A percentile compares a stretch with the other conserved stretches of the same genome.
Conservation (phyloP, 768 basidiomycete species). For the Naganishia friedmannii region DNA sequence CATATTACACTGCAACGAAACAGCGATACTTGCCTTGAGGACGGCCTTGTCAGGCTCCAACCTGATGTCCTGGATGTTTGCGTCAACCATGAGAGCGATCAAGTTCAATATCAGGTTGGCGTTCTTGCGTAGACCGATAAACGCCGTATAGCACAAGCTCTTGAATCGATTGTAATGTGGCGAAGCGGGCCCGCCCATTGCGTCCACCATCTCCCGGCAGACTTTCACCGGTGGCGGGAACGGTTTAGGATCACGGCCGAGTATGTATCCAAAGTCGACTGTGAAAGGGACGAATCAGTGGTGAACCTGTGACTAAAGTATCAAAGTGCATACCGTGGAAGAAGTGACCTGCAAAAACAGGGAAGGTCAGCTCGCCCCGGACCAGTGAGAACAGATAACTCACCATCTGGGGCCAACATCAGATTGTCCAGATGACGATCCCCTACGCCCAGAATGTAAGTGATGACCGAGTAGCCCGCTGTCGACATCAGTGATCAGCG, state of each 20-base stretch:
- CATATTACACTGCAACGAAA: not conserved
- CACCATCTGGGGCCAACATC: constrained; percentile 84
- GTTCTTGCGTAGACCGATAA: constrained; percentile 90
- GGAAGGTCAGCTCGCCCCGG: not conserved
- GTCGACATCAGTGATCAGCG: constrained; percentile 22
- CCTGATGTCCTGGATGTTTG: constrained; percentile 96
- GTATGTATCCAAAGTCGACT: constrained; percentile 99
- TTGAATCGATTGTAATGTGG: constrained; percentile 97
- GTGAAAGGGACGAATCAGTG: not conserved
- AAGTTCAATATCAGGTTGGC: constrained; percentile 95
- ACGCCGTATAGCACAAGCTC: constrained; percentile 94
- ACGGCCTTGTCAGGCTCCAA: constrained; percentile 59
- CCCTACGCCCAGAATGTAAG: constrained; percentile 91
- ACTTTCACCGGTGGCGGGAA: constrained; percentile 98
- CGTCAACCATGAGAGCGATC: constrained; percentile 94
- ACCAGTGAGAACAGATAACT: not conserved
- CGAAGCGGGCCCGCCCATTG: constrained; percentile 95
- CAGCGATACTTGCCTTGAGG: constrained; percentile 50
- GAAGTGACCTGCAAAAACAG: constrained; percentile 67
- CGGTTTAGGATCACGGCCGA: constrained; percentile 94
- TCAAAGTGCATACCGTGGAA: constrained; percentile 70
- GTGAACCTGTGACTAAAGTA: not conserved
- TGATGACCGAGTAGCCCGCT: constrained; percentile 98
- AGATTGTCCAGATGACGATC: constrained; percentile 96
- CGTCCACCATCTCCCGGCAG: constrained; percentile 99